phyloP scores from a whole-genome alignment of 305 asterid species.

The Fraxinus angustifolia region DNA sequence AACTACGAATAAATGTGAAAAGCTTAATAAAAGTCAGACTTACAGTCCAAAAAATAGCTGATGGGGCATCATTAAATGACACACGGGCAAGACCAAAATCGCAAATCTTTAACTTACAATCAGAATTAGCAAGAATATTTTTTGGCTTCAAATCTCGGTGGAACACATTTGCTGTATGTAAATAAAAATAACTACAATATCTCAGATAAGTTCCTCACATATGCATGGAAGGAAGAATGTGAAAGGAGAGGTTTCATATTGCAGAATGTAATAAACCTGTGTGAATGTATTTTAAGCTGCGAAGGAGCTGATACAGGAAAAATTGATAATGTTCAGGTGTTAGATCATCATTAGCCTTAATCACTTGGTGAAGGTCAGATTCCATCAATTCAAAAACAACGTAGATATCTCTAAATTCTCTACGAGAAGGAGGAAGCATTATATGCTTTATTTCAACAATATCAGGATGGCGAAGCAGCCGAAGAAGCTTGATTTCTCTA shows the following conservation, averaged over 20 bases:
- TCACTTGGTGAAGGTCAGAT: slow-evolving; percentile 25
- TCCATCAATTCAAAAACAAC: slow-evolving; percentile 23
- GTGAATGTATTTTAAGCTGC: slow-evolving; percentile 20
- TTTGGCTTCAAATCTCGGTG: slow-evolving; percentile 24
- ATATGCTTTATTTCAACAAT: slow-evolving; percentile 23
- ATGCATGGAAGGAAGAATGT: not conserved
- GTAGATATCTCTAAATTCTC: slow-evolving; percentile 21
- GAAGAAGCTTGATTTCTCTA: slow-evolving; percentile 25
- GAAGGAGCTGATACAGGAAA: slow-evolving; percentile 18
- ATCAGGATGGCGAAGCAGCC: slow-evolving; percentile 22
- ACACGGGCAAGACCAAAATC: slow-evolving; percentile 25
- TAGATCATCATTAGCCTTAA: slow-evolving; percentile 22
- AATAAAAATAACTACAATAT: not conserved
- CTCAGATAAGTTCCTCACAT: not conserved
- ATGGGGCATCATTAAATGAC: slow-evolving; percentile 26
- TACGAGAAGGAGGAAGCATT: slow-evolving; percentile 24
- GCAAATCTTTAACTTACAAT: slow-evolving; percentile 22
- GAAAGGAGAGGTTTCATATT: not conserved
- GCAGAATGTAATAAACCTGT: slow-evolving; percentile 5
- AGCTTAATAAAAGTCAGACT: not conserved
- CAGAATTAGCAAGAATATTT: slow-evolving; percentile 22
- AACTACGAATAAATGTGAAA: not conserved
- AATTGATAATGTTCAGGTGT: slow-evolving; percentile 18
- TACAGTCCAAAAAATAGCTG: slow-evolving; percentile 23
- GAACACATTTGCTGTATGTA: slow-evolving; percentile 17